Base-by-base conservation (phyloP, 345 rosid species). In the Dipteronia sinensis region DNA sequence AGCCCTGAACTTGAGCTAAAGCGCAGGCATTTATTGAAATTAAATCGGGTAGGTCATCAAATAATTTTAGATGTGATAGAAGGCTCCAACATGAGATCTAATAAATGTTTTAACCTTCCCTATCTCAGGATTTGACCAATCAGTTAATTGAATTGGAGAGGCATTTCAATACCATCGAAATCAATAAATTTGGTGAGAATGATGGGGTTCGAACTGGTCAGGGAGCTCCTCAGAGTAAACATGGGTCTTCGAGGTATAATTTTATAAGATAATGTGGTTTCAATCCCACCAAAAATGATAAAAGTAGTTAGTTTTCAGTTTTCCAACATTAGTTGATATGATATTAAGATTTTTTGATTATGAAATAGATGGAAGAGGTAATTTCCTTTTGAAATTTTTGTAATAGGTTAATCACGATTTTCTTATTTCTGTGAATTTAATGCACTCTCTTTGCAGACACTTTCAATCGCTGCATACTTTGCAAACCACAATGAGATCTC, bases 1-100 rank as follows among this genome's bases (percentile, higher is more conserved):
- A 86, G 90, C 83, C 83, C 93, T 72, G 98, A 91, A 83, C 89
- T 94, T 83, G 98, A 92, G 86, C 88, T 89, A 79, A 96, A 94
- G 86, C 89, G 74, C 85, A 87, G 74, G 23, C 88, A 79, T 72
- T 89, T 94, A 65, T 77, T 86, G 59, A 86, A 89, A 81, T 72
- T 92, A 82, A 89, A 90, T 82, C 92, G 89, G 94, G 99, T 92
- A 72, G 74, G 72, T 42, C 58, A 69, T 72, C 61, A 77, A 17
- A 12, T 27, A 16, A 61, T 70, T 81, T 73, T 25, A 74, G 59
- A 27, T 34, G 68, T 51, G 23, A 7, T 40, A 15, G 69, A 40
- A 51, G 49, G 75, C 51, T 73, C 70, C 75, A 40, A 76, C 64
- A 47, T 79, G 47, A 27, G 66, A 71, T 80, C 67, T 66, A 47